Evolutionary conservation across 1,284 basidiomycete species (phyloP), one percentile per base, ranked within the genome.

Genomic region (Ganoderma sinense): DNA sequence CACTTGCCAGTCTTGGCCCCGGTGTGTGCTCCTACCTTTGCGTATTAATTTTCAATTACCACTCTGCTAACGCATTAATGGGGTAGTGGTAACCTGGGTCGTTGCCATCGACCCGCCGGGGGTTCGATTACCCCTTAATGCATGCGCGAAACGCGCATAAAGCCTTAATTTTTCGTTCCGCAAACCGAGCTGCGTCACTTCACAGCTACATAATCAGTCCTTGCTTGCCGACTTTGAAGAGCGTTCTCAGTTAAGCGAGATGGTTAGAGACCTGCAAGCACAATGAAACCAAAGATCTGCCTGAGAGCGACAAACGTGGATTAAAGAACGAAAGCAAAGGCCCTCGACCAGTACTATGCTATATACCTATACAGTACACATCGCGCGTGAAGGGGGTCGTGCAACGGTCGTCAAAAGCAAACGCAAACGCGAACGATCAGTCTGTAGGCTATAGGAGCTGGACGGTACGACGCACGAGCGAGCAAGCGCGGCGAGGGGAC

Each of bases 41-140:
- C n/a, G n/a, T n/a, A n/a, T n/a, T n/a, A n/a, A n/a, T n/a, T n/a
- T n/a, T n/a, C n/a, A n/a, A n/a, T n/a, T n/a, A n/a, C n/a, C n/a
- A n/a, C n/a, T n/a, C n/a, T n/a, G n/a, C n/a, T 0, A 63, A 26
- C n/a, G 72, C 72, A 73, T 71, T 73, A 73, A 73, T 70, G 71
- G 71, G 71, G 71, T 73, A 73, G 72, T 73, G 72, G 72, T 71
- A 73, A 71, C 72, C 69, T 73, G 72, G 72, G 72, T 73, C 72
- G 72, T 73, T 73, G 72, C 72, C 72, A 84, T 84, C 80, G 80
- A 90, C 89, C 89, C 89, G 89, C 89, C 88, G 89, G 87, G 88
- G 86, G 89, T 91, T 91, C 89, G 87, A 91, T 91, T 90, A 89
- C 88, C 89, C 75, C 88, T 91, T 90, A 89, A 90, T 90, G 89